Evolutionary conservation across 306 rosid species (phyloP).

Genomic region (Myrica gale): DNA sequence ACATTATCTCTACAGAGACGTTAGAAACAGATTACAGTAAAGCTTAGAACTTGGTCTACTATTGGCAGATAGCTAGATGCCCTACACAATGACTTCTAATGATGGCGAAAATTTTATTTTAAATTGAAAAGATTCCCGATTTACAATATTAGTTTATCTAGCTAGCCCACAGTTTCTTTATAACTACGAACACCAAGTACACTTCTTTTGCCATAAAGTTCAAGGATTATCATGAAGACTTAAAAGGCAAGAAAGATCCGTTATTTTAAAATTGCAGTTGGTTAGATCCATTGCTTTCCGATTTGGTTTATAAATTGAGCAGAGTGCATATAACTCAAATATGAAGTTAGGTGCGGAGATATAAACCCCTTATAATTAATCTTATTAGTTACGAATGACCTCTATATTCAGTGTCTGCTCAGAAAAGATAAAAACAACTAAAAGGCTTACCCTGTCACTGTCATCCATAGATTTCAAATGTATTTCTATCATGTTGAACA

Average conservation of each 20-base stretch:
- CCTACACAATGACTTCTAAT: conserved; percentile 33
- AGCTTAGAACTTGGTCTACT: conserved; percentile 13
- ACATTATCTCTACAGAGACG: conserved; percentile 19
- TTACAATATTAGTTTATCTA: conserved; percentile 23
- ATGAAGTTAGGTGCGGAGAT: conserved; percentile 29
- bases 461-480: conserved; percentile 16
- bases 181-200: conserved; percentile 8
- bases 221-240: conserved; percentile 48
- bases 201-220: conserved; percentile 7
- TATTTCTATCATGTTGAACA: conserved; percentile 30
- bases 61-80: conserved; percentile 7
- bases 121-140: conserved; percentile 23
- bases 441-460: background rate
- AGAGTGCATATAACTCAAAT: conserved; percentile 35
- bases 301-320: conserved; percentile 23
- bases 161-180: conserved; percentile 29
- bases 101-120: conserved; percentile 36
- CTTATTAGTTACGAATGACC: no score
- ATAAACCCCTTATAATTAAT: background rate
- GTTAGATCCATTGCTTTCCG: conserved; percentile 21
- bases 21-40: conserved; percentile 17
- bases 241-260: conserved; percentile 44
- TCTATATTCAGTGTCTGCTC: no score
- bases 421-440: no score
- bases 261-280: conserved; percentile 18